Conservation (phyloP, 495 filamentous ascomycete species). For the Xylaria scruposa region DNA sequence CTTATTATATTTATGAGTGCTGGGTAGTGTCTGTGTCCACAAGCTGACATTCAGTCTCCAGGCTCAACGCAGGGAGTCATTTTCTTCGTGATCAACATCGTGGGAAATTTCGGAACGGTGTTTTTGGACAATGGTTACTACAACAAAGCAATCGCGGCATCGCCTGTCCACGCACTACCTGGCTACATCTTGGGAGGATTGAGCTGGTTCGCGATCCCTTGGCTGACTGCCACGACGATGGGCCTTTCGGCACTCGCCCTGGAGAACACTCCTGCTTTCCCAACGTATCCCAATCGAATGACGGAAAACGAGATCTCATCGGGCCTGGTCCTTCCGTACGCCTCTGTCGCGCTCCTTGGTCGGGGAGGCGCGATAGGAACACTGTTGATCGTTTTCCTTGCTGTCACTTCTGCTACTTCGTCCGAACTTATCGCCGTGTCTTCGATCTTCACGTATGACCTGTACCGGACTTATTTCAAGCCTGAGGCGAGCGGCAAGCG, state of each 20-base stretch:
- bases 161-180: slow-evolving; percentile 85
- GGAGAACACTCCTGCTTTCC: slow-evolving; percentile 76
- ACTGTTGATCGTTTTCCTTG: slow-evolving; percentile 92
- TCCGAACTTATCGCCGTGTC: slow-evolving; percentile 92
- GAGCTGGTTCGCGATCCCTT: slow-evolving; percentile 95
- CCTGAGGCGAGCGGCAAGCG: slow-evolving; percentile 71
- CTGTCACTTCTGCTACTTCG: slow-evolving; percentile 88
- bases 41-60: background rate
- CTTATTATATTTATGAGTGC: too few species aligned
- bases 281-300: slow-evolving; percentile 76
- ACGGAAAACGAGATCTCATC: slow-evolving; percentile 76
- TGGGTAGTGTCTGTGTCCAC: background rate
- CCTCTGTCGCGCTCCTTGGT: slow-evolving; percentile 86
- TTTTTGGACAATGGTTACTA: slow-evolving; percentile 87
- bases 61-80: slow-evolving; percentile 81
- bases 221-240: slow-evolving; percentile 92
- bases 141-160: slow-evolving; percentile 95
- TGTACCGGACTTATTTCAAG: slow-evolving; percentile 76
- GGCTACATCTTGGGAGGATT: slow-evolving; percentile 92
- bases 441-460: slow-evolving; percentile 92
- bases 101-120: slow-evolving; percentile 82
- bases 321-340: slow-evolving; percentile 87
- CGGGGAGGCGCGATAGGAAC: slow-evolving; percentile 86
- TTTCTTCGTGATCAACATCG: slow-evolving; percentile 96
- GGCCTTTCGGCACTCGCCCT: slow-evolving; percentile 87